These are phyloP conservation scores for Euphorbia peplus DNA, from an alignment of 345 rosid species.

Conservation along the genomic window DNA sequence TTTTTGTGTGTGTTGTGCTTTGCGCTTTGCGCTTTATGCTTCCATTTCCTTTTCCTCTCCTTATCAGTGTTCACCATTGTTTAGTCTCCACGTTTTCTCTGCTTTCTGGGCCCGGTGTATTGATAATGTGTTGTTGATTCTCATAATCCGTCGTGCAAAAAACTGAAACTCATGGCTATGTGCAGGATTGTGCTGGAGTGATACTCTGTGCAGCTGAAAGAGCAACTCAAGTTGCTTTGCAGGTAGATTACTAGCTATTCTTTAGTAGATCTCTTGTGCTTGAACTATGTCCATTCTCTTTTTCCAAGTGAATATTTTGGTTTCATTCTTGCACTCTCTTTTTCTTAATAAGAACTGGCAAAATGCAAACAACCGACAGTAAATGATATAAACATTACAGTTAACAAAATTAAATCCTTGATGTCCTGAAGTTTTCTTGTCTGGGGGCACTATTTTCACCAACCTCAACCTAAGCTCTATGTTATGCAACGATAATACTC, in stretches of 20 bases:
- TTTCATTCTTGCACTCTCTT: neutral
- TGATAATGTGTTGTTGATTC: neutral
- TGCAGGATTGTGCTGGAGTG: constrained; percentile 91
- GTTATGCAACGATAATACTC: too few species aligned
- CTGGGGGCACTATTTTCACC: neutral
- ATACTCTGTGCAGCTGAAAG: constrained; percentile 93
- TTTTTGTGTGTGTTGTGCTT: too few species aligned
- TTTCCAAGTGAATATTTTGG: neutral
- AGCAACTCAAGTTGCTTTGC: constrained; percentile 94
- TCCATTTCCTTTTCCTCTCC: neutral
- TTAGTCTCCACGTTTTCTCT: neutral
- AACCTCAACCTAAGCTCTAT: neutral
- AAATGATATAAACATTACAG: too few species aligned
- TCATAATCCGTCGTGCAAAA: neutral
- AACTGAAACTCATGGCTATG: constrained; percentile 10
- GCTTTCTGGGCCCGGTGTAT: neutral
- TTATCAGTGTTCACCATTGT: neutral
- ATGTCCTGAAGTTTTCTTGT: neutral
- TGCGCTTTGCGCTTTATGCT: neutral
- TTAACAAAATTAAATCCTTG: neutral
- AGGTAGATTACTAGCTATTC: constrained; percentile 44
- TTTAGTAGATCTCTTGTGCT: neutral
- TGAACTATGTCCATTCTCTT: neutral
- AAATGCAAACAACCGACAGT: too few species aligned
- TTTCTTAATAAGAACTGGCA: neutral